Base-by-base conservation (phyloP, 2,329 filamentous ascomycete genomes). In the Beauveria sp. region DNA sequence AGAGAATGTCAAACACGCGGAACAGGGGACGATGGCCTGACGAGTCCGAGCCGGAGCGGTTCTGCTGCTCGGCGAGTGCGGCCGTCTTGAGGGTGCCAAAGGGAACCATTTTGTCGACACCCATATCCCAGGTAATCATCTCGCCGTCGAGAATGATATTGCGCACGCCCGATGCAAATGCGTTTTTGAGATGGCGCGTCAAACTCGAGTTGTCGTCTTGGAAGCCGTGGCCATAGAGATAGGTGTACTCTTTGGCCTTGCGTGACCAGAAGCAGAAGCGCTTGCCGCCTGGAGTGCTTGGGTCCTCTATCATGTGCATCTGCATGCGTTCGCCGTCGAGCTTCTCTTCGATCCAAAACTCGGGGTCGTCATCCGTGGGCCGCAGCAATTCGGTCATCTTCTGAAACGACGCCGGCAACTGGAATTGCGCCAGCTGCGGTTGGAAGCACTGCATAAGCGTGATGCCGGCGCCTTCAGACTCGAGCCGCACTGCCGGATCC, bases 341-440 rank as follows among this genome's bases (percentile, higher is more conserved):
- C 74, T 99, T 99, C 76, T 99, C 95, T 73, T 99, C 95, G 53
- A 98, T 95, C 92, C 93, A 98, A 70, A 96, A 99, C 9, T 89
- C 85, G 0, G 82, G 79, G 58, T 96, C 87, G 0, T 90, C 86
- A 26, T 88, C 83, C 0, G 85, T 88, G 0, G 83, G 80, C 2
- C 85, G 83, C 74, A 88, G 74, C 60, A 82, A 86, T 20, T 85
- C 79, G 1, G 96, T 85, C 83, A 96, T 91, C 70, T 87, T 89
- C 60, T 91, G 84, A 67, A 96, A 91, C 2, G 79, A 81, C 0
- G 87, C 86, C 40, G 90, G 84, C 80, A 90, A 89, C 72, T 97
- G 91, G 65, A 96, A 97, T 66, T 95, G 90, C 5, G 95, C 95
- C 42, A 99, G 82, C 73, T 98, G 95, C 6, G 95, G 95, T 70